Conservation (phyloP, 164 flowering plant genomes). For the Magnolia sinica region DNA sequence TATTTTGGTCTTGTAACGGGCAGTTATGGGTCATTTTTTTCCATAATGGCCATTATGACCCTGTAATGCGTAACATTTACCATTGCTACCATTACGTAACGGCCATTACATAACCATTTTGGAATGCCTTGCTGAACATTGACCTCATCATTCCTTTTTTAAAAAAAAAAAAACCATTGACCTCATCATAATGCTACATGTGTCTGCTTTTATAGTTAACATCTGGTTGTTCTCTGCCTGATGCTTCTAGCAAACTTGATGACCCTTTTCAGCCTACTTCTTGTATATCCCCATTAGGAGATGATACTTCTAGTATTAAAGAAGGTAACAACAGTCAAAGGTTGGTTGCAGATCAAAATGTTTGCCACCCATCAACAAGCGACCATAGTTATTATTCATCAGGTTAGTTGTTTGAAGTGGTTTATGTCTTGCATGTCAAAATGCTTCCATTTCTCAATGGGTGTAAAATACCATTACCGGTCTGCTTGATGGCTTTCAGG, state of each 20-base stretch:
- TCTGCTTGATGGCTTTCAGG: conserved; percentile 12
- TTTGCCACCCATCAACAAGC: conserved; percentile 30
- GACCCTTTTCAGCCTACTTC: conserved; percentile 21
- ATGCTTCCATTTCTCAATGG: not conserved
- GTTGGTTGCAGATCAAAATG: conserved; percentile 22
- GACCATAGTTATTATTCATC: conserved; percentile 37
- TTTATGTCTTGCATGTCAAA: not conserved
- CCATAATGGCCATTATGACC: no score
- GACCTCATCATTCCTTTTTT: no score
- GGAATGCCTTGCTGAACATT: no score
- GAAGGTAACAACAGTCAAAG: conserved; percentile 17
- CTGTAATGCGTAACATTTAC: no score
- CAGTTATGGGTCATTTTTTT: no score
- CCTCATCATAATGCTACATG: not conserved
- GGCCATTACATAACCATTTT: no score
- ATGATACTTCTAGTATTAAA: conserved; percentile 24
- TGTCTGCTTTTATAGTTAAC: not conserved
- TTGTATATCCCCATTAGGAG: conserved; percentile 17
- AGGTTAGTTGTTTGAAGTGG: conserved; percentile 24
- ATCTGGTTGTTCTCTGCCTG: not conserved
- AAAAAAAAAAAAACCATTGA: no score
- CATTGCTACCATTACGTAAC: no score
- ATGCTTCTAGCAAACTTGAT: conserved; percentile 31
- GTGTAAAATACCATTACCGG: not conserved
- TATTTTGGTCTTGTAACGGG: no score